Evolutionary conservation across 2,329 filamentous ascomycete genomes (phyloP).

Genomic region (Coniochaeta sp.): DNA sequence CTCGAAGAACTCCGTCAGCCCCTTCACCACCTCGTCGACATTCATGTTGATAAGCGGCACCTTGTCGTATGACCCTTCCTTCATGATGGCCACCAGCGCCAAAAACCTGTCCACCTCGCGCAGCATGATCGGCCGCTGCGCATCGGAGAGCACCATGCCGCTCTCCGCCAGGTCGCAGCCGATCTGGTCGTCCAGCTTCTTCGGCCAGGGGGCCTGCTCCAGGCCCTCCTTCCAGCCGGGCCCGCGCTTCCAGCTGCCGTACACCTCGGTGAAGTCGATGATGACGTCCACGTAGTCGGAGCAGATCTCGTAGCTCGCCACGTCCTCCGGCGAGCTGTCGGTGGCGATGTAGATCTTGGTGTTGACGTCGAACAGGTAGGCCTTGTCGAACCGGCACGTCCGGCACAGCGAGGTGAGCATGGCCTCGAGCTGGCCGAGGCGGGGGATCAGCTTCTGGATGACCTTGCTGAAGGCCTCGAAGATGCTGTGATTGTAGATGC

Average conservation of each 20-base stretch:
- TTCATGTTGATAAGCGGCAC: slow-evolving; percentile 85
- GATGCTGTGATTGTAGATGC: slow-evolving; percentile 94
- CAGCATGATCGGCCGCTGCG: slow-evolving; percentile 57
- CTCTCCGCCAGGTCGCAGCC: slow-evolving; percentile 61
- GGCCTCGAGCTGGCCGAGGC: slow-evolving; percentile 85
- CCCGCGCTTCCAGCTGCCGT: slow-evolving; percentile 65
- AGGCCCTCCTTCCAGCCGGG: slow-evolving; percentile 47
- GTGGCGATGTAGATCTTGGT: slow-evolving; percentile 99
- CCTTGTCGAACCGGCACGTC: slow-evolving; percentile 93
- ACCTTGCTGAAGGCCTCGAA: slow-evolving; percentile 98
- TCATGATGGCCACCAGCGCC: slow-evolving; percentile 80
- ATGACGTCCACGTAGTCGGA: slow-evolving; percentile 98
- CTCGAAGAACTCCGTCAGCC: slow-evolving; percentile 71
- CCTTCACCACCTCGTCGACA: slow-evolving; percentile 73
- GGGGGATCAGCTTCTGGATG: slow-evolving; percentile 93
- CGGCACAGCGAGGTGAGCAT: slow-evolving; percentile 91
- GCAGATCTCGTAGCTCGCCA: slow-evolving; percentile 96
- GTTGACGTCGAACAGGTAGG: slow-evolving; percentile 94
- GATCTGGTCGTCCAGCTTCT: slow-evolving; percentile 58
- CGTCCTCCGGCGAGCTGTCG: slow-evolving; percentile 86
- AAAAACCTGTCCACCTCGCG: slow-evolving; percentile 68
- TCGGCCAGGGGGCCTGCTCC: slow-evolving; percentile 54
- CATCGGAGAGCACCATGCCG: slow-evolving; percentile 59
- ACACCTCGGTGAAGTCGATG: slow-evolving; percentile 93
- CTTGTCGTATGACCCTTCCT: slow-evolving; percentile 75